phyloP scores from a whole-genome alignment of 2,329 filamentous ascomycete species.

The Macrophomina phaseolina region DNA sequence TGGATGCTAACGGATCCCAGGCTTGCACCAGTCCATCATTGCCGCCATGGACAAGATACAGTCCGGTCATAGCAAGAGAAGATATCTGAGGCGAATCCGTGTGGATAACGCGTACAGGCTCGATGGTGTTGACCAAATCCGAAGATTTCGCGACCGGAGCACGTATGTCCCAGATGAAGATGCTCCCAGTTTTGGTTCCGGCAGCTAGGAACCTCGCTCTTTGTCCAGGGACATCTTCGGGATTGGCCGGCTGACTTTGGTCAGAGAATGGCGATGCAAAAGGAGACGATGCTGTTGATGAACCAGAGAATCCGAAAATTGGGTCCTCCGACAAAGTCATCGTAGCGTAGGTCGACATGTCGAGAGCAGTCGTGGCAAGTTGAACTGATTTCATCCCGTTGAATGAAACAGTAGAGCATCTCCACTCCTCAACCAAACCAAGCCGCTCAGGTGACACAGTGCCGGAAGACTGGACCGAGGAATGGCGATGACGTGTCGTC shows the following conservation, averaged over 20 bases:
- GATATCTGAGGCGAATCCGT: conserved; percentile 91
- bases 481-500: conserved; percentile 30
- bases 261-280: conserved; percentile 60
- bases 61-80: conserved; percentile 78
- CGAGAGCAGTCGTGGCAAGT: conserved; percentile 74
- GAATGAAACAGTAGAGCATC: conserved; percentile 65
- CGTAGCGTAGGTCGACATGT: conserved; percentile 74
- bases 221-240: conserved; percentile 78
- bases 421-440: conserved; percentile 67
- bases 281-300: conserved; percentile 59
- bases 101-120: conserved; percentile 79
- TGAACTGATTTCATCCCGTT: conserved; percentile 64
- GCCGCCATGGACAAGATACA: conserved; percentile 91
- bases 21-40: conserved; percentile 94
- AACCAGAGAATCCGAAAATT: conserved; percentile 64
- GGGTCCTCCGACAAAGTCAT: conserved; percentile 81
- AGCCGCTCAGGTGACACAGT: conserved; percentile 42
- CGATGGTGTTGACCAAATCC: conserved; percentile 63
- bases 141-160: conserved; percentile 63
- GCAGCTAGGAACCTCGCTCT: conserved; percentile 80
- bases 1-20: conserved; percentile 94
- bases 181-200: conserved; percentile 77
- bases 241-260: conserved; percentile 50
- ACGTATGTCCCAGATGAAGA: conserved; percentile 86
- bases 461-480: conserved; percentile 5